Conservation (phyloP, 352 stramenopile genomes). For the Globisporangium nodosum region DNA sequence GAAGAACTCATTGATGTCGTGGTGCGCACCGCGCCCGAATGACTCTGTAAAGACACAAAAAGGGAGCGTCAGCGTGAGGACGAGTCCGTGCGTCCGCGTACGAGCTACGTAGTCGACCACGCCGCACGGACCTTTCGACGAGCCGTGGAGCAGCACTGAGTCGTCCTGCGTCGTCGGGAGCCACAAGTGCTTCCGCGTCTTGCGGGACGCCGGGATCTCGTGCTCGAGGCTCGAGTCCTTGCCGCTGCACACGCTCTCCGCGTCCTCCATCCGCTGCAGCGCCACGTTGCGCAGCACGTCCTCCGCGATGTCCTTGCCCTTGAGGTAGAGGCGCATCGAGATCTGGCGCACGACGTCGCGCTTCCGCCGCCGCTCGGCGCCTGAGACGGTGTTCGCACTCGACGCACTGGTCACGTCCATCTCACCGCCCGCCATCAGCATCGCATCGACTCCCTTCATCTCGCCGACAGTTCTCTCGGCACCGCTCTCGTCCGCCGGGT, state of each 20-base stretch:
- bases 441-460: slow-evolving; percentile 1
- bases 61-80: background rate
- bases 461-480: slow-evolving; percentile 3
- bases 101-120: background rate
- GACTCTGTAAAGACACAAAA: background rate
- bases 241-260: slow-evolving; percentile 38
- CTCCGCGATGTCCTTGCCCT: slow-evolving; percentile 55
- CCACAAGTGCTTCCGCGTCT: slow-evolving; percentile 70
- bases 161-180: slow-evolving; percentile 73
- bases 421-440: too few relatives aligned
- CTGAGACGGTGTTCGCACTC: background rate
- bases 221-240: slow-evolving; percentile 52
- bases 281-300: slow-evolving; percentile 64
- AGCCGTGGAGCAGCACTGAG: slow-evolving; percentile 42
- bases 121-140: slow-evolving; percentile 13
- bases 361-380: slow-evolving; percentile 29
- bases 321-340: slow-evolving; percentile 73
- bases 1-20: slow-evolving; percentile 70
- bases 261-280: slow-evolving; percentile 48
- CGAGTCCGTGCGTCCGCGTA: background rate
- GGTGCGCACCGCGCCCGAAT: slow-evolving; percentile 16
- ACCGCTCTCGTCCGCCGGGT: slow-evolving; percentile 6
- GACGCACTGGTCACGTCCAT: background rate
- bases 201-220: slow-evolving; percentile 54
- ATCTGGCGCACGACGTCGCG: slow-evolving; percentile 71